These are phyloP conservation scores for Lactarius sanguifluus DNA, from an alignment of 768 basidiomycete species.

Conservation along the genomic window DNA sequence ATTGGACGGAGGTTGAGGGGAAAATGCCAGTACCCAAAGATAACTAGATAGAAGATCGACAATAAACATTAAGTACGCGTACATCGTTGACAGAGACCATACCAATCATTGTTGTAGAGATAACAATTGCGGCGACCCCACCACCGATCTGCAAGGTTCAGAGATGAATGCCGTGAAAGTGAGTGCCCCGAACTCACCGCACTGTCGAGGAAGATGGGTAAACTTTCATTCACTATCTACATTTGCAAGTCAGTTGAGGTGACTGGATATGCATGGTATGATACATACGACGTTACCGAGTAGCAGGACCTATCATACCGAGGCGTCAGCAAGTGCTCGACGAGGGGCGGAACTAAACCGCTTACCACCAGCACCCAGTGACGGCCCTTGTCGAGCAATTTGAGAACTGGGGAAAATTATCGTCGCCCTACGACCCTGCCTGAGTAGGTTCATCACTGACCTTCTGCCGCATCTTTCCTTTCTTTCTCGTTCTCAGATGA, in stretches of 20 bases:
- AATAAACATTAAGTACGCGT: slow-evolving; percentile 1
- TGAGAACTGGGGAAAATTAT: slow-evolving; percentile 40
- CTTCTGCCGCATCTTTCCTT: slow-evolving; percentile 67
- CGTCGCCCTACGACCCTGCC: not conserved
- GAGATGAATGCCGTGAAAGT: not conserved
- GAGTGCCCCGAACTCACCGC: slow-evolving; percentile 42
- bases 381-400: slow-evolving; percentile 49
- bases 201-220: slow-evolving; percentile 79
- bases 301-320: slow-evolving; percentile 62
- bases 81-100: slow-evolving; percentile 23
- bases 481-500: slow-evolving; percentile 77
- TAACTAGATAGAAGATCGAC: slow-evolving; percentile 45
- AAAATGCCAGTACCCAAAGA: slow-evolving; percentile 67
- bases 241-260: not conserved
- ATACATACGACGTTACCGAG: slow-evolving; percentile 79
- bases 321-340: slow-evolving; percentile 23
- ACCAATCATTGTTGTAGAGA: slow-evolving; percentile 79
- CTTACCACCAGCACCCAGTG: slow-evolving; percentile 89
- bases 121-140: slow-evolving; percentile 70
- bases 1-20: not conserved
- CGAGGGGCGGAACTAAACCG: not conserved
- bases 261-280: not conserved
- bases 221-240: slow-evolving; percentile 78
- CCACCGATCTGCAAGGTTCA: slow-evolving; percentile 49
- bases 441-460: slow-evolving; percentile 37